A percentile compares a stretch with the other conserved stretches of the same genome.
Conservation (phyloP, 345 rosid genomes). For the Limnanthes douglasii region DNA sequence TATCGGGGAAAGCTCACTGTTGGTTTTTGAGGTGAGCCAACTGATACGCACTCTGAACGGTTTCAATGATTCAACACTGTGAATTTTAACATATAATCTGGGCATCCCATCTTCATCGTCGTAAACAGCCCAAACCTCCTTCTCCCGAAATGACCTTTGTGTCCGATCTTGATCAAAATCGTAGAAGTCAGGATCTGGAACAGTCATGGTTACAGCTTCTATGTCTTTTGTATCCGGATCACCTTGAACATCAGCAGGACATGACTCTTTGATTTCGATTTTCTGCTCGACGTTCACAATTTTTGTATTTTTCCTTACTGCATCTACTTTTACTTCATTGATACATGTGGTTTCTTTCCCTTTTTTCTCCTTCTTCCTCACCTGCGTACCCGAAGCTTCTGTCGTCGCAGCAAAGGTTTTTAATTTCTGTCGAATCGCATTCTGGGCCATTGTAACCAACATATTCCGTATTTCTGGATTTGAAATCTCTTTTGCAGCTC, state of each 20-base stretch:
- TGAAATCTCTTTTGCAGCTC: no score
- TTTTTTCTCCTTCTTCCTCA: no score
- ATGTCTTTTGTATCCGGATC: slow-evolving; percentile 14
- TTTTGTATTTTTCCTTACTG: no score
- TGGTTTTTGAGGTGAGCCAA: slow-evolving; percentile 38
- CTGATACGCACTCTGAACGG: slow-evolving; percentile 47
- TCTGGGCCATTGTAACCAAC: no score
- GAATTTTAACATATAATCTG: slow-evolving; percentile 44
- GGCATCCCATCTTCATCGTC: slow-evolving; percentile 69
- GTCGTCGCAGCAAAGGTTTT: no score
- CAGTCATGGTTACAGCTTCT: slow-evolving; percentile 27
- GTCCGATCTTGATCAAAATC: slow-evolving; percentile 51
- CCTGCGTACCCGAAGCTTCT: no score
- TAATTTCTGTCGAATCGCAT: no score
- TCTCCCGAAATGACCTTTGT: slow-evolving; percentile 32
- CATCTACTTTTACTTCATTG: slow-evolving; percentile 1
- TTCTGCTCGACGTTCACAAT: no score
- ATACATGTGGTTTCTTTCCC: slow-evolving; percentile 15
- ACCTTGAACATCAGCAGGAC: no score
- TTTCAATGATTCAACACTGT: slow-evolving; percentile 28
- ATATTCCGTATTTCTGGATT: no score
- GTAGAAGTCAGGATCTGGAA: slow-evolving; percentile 55
- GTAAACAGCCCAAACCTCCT: slow-evolving; percentile 65
- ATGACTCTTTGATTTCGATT: slow-evolving; percentile 3
- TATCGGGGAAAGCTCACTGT: slow-evolving; percentile 25